Conservation (phyloP, 179 eudicot species). For the Beta lomatogona region DNA sequence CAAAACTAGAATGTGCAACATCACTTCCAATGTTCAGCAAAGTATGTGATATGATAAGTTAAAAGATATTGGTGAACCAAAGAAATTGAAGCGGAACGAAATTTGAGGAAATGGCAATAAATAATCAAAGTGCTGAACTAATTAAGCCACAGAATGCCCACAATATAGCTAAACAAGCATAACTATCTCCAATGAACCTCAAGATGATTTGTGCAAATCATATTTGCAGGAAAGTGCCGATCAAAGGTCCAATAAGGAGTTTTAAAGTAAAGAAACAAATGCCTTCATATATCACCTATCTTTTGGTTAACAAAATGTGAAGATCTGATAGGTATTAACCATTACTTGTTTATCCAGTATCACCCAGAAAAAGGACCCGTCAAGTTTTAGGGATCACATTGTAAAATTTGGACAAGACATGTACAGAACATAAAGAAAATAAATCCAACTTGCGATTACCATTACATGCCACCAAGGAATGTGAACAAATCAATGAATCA, state of each 20-base stretch:
- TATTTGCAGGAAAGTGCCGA: too few relatives aligned
- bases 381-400: background rate
- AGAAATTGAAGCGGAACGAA: too few relatives aligned
- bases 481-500: background rate
- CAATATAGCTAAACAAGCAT: too few relatives aligned
- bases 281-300: background rate
- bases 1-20: too few relatives aligned
- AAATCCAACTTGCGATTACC: background rate
- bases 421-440: background rate
- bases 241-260: background rate
- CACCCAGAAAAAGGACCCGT: background rate
- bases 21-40: too few relatives aligned
- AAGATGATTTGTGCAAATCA: too few relatives aligned
- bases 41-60: too few relatives aligned
- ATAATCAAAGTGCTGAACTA: too few relatives aligned
- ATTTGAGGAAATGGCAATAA: too few relatives aligned
- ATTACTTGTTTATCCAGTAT: background rate
- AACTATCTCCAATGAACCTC: too few relatives aligned
- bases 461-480: background rate
- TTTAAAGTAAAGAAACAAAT: background rate
- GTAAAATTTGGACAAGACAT: background rate
- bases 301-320: background rate
- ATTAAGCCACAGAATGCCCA: too few relatives aligned
- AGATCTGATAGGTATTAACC: background rate
- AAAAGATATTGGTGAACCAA: too few relatives aligned